A percentile compares a stretch with the other conserved stretches of the same genome.
Conservation (phyloP, 2,329 filamentous ascomycete species). For the Nothophoma quercina region DNA sequence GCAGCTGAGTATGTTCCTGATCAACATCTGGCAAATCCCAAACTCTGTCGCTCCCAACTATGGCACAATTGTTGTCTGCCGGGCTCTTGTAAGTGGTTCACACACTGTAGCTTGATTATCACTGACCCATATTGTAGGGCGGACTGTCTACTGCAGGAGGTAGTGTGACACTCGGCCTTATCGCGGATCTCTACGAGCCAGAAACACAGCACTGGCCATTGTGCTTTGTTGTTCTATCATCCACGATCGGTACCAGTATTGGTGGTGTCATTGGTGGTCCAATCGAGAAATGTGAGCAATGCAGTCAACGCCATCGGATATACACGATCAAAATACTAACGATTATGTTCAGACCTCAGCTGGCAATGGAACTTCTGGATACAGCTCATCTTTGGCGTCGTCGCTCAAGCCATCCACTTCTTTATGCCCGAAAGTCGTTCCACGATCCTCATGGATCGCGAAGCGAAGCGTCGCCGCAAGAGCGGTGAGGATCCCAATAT, state of each 20-base stretch:
- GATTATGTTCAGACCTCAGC: slow-evolving; percentile 53
- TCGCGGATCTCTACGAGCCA: slow-evolving; percentile 67
- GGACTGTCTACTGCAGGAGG: slow-evolving; percentile 64
- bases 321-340: slow-evolving; percentile 58
- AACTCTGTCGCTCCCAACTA: slow-evolving; percentile 70
- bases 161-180: slow-evolving; percentile 68
- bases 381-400: slow-evolving; percentile 77
- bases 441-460: slow-evolving; percentile 76
- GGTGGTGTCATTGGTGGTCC: slow-evolving; percentile 72
- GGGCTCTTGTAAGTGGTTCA: slow-evolving; percentile 59
- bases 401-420: slow-evolving; percentile 71
- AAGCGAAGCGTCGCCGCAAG: slow-evolving; percentile 76
- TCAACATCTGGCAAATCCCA: slow-evolving; percentile 74
- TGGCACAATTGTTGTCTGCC: slow-evolving; percentile 68
- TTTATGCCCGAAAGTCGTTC: slow-evolving; percentile 76
- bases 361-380: slow-evolving; percentile 86
- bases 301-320: slow-evolving; percentile 59
- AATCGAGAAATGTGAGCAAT: slow-evolving; percentile 50
- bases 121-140: slow-evolving; percentile 26
- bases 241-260: slow-evolving; percentile 73
- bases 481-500: slow-evolving; percentile 64
- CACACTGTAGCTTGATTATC: slow-evolving; percentile 3
- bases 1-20: slow-evolving; percentile 65
- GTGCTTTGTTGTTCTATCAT: slow-evolving; percentile 61
- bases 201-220: slow-evolving; percentile 66